A percentile compares a stretch with the other conserved stretches of the same genome.
Conservation (phyloP, 2,329 filamentous ascomycete species). For the Alternaria sp. region DNA sequence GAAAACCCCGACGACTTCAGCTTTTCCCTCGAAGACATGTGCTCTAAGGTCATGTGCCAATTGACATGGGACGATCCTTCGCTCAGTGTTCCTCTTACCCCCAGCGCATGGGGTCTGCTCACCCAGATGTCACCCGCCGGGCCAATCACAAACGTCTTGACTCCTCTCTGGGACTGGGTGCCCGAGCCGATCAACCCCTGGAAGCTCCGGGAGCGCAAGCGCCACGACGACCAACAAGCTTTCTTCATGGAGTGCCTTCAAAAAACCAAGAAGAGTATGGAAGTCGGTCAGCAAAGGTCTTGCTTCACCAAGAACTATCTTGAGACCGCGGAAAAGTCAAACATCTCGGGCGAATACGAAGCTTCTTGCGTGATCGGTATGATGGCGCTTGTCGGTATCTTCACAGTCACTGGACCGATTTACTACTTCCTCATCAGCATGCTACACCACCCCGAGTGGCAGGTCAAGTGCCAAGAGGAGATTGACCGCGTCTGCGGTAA, state of each 20-base stretch:
- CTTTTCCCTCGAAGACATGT: conserved; percentile 62
- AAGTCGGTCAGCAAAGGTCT: conserved; percentile 39
- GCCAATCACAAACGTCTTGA: conserved; percentile 64
- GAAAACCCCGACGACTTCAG: conserved; percentile 60
- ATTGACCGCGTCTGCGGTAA: conserved; percentile 38
- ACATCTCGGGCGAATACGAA: conserved; percentile 48
- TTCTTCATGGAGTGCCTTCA: conserved; percentile 61
- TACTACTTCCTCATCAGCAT: conserved; percentile 49
- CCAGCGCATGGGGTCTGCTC: conserved; percentile 62
- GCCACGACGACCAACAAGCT: conserved; percentile 60
- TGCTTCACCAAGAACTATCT: conserved; percentile 45
- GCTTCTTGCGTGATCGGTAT: conserved; percentile 49
- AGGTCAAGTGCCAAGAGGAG: conserved; percentile 44
- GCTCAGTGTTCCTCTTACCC: conserved; percentile 57
- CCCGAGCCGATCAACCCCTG: conserved; percentile 60
- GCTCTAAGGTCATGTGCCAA: conserved; percentile 63
- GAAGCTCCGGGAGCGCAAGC: conserved; percentile 60
- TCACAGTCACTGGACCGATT: conserved; percentile 47
- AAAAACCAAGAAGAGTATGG: conserved; percentile 43
- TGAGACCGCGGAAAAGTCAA: conserved; percentile 50
- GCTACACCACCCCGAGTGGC: conserved; percentile 47
- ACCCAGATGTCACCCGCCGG: conserved; percentile 65
- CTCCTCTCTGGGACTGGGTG: conserved; percentile 60
- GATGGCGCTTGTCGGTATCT: conserved; percentile 50
- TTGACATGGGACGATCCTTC: conserved; percentile 61